These are phyloP conservation scores for Plantago lanceolata DNA, from an alignment of 305 asterid genomes.

Conservation along the genomic window DNA sequence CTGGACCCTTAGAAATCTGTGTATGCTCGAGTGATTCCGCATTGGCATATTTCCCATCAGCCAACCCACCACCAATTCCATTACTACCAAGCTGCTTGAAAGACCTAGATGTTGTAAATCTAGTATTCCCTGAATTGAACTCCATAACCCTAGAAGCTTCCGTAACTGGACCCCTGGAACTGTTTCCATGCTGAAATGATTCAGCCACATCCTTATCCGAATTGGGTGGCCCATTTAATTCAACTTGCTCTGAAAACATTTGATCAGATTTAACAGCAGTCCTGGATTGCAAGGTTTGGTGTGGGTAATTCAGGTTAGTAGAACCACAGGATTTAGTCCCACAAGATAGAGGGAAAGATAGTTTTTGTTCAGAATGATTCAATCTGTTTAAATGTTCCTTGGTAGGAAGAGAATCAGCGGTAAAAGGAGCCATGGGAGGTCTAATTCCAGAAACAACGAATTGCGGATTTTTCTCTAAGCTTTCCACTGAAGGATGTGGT, in stretches of 20 bases:
- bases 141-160: conserved; percentile 44
- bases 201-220: conserved; percentile 38
- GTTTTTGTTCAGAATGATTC: conserved; percentile 43
- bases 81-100: conserved; percentile 44
- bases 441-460: conserved; percentile 43
- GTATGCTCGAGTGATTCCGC: conserved; percentile 23
- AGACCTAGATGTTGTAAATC: conserved; percentile 47
- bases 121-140: conserved; percentile 37
- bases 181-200: conserved; percentile 34
- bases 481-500: conserved; percentile 32
- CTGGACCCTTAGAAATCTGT: conserved; percentile 37
- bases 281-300: conserved; percentile 43
- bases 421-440: conserved; percentile 36
- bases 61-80: conserved; percentile 33
- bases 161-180: conserved; percentile 35
- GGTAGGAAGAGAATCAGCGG: conserved; percentile 23
- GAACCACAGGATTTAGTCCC: conserved; percentile 37
- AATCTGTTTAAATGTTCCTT: conserved; percentile 40
- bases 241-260: conserved; percentile 49
- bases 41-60: background rate
- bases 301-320: conserved; percentile 40
- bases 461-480: conserved; percentile 36
- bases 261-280: conserved; percentile 43
- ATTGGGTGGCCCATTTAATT: conserved; percentile 43
- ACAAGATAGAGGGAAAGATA: conserved; percentile 47